Percentiles rank a stretch among this genome's conserved stretches.
phyloP scores from a whole-genome alignment of 306 rosid genomes.

The Gillenia trifoliata region DNA sequence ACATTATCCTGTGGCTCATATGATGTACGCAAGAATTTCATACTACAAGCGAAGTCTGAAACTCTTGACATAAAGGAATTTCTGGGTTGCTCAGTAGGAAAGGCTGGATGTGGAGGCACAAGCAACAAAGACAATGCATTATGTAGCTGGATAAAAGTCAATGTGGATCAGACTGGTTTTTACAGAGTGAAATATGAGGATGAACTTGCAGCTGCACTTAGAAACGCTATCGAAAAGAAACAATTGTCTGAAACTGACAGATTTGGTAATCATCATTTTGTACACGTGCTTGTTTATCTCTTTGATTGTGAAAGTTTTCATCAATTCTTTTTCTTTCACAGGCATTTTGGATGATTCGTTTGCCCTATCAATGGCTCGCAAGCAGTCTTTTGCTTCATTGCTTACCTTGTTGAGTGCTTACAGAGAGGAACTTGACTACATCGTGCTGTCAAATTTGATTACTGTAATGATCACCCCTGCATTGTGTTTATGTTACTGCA shows the following conservation, averaged over 20 bases:
- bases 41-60: conserved; percentile 56
- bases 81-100: conserved; percentile 28
- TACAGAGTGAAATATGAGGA: conserved; percentile 93
- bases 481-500: conserved; percentile 15
- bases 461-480: conserved; percentile 45
- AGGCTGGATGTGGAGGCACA: not conserved
- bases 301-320: conserved; percentile 14
- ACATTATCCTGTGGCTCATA: conserved; percentile 72
- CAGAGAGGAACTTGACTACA: conserved; percentile 77
- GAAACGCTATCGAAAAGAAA: conserved; percentile 67
- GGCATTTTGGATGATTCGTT: conserved; percentile 84
- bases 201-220: conserved; percentile 60
- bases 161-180: conserved; percentile 93
- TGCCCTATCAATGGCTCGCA: conserved; percentile 79
- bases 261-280: conserved; percentile 53
- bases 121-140: conserved; percentile 26
- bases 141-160: conserved; percentile 69
- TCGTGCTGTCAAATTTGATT: conserved; percentile 75
- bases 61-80: conserved; percentile 49
- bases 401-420: conserved; percentile 77
- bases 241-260: conserved; percentile 73
- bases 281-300: not conserved
- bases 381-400: conserved; percentile 64
- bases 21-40: conserved; percentile 58
- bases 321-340: conserved; percentile 34